A percentile compares a stretch with the other conserved stretches of the same genome.
phyloP scores from a whole-genome alignment of 2,329 filamentous ascomycete species.

The Neofusicoccum ribis region DNA sequence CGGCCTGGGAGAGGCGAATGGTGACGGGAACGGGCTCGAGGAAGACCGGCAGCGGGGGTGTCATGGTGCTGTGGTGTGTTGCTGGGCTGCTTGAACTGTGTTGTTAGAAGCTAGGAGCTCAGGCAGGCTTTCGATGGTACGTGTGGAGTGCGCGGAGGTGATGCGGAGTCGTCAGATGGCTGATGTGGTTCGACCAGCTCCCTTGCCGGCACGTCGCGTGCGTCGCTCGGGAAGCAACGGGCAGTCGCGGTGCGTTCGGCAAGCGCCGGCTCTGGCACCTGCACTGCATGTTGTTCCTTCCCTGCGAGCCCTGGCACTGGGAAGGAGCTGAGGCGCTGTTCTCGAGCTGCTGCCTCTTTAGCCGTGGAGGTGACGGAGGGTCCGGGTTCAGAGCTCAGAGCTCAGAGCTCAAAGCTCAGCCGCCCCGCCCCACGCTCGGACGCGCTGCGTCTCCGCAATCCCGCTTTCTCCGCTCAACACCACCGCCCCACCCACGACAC shows the following conservation, averaged over 20 bases:
- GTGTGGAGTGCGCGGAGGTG: background rate
- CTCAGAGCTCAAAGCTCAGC: too few relatives aligned
- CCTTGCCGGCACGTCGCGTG: too few relatives aligned
- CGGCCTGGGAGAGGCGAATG: constrained; percentile 51
- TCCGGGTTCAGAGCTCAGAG: too few relatives aligned
- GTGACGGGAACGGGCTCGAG: constrained; percentile 28
- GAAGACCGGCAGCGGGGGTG: constrained; percentile 1
- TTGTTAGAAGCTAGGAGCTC: too few relatives aligned
- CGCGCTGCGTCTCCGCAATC: background rate
- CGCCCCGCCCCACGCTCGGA: background rate
- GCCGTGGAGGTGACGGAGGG: too few relatives aligned
- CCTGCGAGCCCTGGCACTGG: background rate
- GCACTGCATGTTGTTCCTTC: background rate
- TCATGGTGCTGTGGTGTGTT: background rate
- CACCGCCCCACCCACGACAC: background rate
- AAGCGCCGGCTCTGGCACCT: background rate
- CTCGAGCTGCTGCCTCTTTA: too few relatives aligned
- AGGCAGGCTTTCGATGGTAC: too few relatives aligned
- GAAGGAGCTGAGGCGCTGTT: background rate
- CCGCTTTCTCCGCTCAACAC: background rate
- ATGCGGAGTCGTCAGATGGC: background rate
- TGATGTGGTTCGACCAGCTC: background rate
- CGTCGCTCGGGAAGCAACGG: too few relatives aligned
- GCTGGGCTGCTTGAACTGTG: too few relatives aligned
- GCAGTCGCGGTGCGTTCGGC: background rate